Base-by-base conservation (phyloP, 192 early-diverging fungal species). In the Coemansia sp. region DNA sequence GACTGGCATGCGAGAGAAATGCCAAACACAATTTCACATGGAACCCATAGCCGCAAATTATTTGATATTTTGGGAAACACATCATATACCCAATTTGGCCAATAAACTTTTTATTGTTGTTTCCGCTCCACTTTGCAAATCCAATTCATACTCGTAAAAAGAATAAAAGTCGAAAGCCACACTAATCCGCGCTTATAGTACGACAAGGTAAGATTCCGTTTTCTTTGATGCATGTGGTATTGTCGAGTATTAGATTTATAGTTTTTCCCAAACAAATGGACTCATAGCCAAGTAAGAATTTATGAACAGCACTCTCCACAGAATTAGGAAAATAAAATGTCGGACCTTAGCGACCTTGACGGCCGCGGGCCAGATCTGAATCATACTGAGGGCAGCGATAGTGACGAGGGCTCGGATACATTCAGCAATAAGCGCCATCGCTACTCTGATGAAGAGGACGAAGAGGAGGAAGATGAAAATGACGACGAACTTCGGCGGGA, bases 381-480 rank as follows among this genome's bases (percentile, higher is more conserved):
- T 6, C 57, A 75, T 36, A 27, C 33, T 84, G 84, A 36, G 82
- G 84, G 29, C 84, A 76, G 33, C 81, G 39, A 70, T 20, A 80
- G 79, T 30, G 84, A 87, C 31, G 87, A 87, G 25, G 85, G 83
- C 31, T 88, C 85, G 19, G 87, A 85, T 23, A 67, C 71, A 23
- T 76, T 65, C 23, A 70, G 72, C 50, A 58, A 63, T 31, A 39
- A 80, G 42, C 57, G 84, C 74, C 32, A 27, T 25, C 65, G 31
- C n/a, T 69, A 75, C 33, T 51, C 58, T 30, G 71, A 72, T 36
- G 83, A 84, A 20, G 87, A 87, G 4, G 79, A 84, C 7, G 80
- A 74, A 6, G 87, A 89, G 14, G 90, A 87, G 27, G 83, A 88
- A 57, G 88, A 87, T 51, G 86, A 84, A 32, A 82, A 91, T 55